Conservation (phyloP, 352 stramenopile genomes). For the Globisporangium spiculum region DNA sequence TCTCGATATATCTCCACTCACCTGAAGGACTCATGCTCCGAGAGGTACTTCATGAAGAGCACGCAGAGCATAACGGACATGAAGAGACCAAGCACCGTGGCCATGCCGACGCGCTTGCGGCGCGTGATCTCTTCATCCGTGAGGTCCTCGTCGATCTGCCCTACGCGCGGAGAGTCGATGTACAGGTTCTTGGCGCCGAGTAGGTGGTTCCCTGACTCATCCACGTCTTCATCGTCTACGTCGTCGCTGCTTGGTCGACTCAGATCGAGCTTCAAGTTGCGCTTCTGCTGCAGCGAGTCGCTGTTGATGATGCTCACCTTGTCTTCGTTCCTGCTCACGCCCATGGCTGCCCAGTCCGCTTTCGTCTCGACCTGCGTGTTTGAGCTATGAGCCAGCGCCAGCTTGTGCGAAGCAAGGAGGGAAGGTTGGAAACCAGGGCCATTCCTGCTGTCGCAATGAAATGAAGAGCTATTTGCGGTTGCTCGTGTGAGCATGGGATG, state of each 20-base stretch:
- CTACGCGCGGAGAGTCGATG: constrained; percentile 61
- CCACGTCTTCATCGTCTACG: constrained; percentile 27
- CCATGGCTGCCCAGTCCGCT: constrained; percentile 8
- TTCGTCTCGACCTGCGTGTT: constrained; percentile 11
- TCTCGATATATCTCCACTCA: constrained; percentile 15
- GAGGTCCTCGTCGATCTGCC: constrained; percentile 36
- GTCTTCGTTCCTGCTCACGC: constrained; percentile 35
- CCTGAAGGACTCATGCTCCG: constrained; percentile 70
- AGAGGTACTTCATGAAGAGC: constrained; percentile 58
- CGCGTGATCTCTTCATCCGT: constrained; percentile 51
- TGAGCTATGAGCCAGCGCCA: constrained; percentile 3
- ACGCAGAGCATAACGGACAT: constrained; percentile 63
- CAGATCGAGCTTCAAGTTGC: constrained; percentile 27
- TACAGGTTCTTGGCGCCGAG: constrained; percentile 55
- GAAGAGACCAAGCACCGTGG: constrained; percentile 53
- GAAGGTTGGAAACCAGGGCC: background rate
- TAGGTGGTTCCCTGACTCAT: constrained; percentile 43
- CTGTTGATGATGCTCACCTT: constrained; percentile 50
- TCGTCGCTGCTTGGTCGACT: constrained; percentile 20
- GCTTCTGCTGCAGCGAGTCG: constrained; percentile 42
- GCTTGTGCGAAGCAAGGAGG: background rate
- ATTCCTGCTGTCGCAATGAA: background rate
- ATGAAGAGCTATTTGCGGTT: background rate
- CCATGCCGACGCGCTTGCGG: constrained; percentile 54
- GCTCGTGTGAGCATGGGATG: background rate